Conservation (phyloP, 257 asterid genomes). For the Pogostemon cablin region DNA sequence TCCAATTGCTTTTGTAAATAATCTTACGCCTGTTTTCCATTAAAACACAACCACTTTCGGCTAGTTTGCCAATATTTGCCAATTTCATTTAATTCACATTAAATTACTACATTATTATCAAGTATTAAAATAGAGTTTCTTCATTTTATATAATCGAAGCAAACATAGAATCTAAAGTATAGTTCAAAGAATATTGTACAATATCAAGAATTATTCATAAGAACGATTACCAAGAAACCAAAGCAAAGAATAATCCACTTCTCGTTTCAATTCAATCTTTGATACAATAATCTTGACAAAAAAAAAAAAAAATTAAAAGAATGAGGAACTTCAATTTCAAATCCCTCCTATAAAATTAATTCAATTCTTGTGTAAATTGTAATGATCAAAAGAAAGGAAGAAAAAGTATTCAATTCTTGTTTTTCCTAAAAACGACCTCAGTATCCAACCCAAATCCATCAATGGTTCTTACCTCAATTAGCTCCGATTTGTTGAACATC, state of each 20-base stretch:
- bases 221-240: not conserved
- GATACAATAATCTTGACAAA: conserved; percentile 24
- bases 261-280: not conserved
- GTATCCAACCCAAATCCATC: conserved; percentile 95
- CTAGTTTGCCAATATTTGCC: not conserved
- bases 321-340: not conserved
- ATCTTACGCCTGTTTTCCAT: conserved; percentile 14
- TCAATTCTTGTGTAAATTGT: not conserved
- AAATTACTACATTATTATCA: too few relatives aligned
- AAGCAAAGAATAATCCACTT: not conserved
- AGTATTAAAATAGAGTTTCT: too few relatives aligned
- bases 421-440: conserved; percentile 77
- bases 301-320: not conserved
- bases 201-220: too few relatives aligned
- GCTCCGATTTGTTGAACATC: conserved; percentile 64
- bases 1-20: conserved; percentile 5
- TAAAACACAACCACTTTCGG: conserved; percentile 10
- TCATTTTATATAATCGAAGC: too few relatives aligned
- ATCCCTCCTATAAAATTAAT: not conserved
- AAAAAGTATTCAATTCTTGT: not conserved
- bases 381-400: not conserved
- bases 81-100: too few relatives aligned
- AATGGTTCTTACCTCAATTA: conserved; percentile 55
- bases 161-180: too few relatives aligned
- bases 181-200: too few relatives aligned